Base-by-base conservation (phyloP, 345 rosid genomes). In the Clausena lansium region DNA sequence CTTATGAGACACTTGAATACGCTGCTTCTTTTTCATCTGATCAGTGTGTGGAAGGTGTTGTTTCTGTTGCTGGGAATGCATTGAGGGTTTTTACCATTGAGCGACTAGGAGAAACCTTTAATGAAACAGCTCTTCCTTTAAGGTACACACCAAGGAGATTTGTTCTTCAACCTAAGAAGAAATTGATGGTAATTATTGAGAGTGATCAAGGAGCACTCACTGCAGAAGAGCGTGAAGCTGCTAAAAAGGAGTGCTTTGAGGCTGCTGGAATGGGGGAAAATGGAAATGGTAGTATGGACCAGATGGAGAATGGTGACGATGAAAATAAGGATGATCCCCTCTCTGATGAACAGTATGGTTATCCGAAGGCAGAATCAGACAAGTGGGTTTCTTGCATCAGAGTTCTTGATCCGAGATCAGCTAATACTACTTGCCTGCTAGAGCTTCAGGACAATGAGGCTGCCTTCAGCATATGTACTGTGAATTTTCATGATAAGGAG, bases 401-500 rank as follows among this genome's bases (percentile, higher is more conserved):
- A 85, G 90, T 96, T 77, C 93, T 96, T 73, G 98, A 96, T 78
- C 97, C 98, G 11, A 92, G 86, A 85, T 86, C 93, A 14, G 89
- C 92, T 41, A 64, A 81, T 41, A 94, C 99, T 9, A 92, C 98
- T 57, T 96, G 98, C 86, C 86, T 96, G 73, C 87, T 94, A 76
- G 99, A 96, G 83, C 99, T 96, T 84, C 99, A 96, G 83, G 98
- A 96, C 80, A 94, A 89, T 80, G 99, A 92, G 85, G 98, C 98
- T 78, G 99, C 99, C 9, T 94, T 90, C 78, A 96, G 98, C 68
- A 76, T 92, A 11, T 96, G 98, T 80, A 94, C 95, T 6, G 97
- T 94, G 68, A 96, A 96, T 79, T 96, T 94, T 81, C 98, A 95
- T 76, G 99, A 96, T 83, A 96, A 94, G 83, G 98, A 92, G 87